A percentile compares a stretch with the other conserved stretches of the same genome.
Evolutionary conservation across 208 protist genomes (phyloP).

Genomic region (Leishmania tropica): DNA sequence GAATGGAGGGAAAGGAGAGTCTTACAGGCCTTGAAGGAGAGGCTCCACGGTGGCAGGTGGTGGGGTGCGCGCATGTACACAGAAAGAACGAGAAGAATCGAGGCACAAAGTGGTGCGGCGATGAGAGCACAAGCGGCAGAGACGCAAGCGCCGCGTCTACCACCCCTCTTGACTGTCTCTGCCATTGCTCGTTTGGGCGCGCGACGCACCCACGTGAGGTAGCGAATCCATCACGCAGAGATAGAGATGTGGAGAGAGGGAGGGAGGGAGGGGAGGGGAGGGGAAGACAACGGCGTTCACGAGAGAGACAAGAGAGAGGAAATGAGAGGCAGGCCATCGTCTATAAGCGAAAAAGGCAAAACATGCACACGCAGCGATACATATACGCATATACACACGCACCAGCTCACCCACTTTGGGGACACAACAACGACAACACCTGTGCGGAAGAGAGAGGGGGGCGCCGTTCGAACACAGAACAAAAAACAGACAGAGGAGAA

Average conservation of each 20-base stretch:
- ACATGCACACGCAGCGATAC: neutral
- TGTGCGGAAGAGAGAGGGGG: neutral
- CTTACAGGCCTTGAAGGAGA: neutral
- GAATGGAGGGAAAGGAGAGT: neutral
- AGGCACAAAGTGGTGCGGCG: neutral
- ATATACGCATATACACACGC: neutral
- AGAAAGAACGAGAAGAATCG: neutral
- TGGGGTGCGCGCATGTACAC: neutral
- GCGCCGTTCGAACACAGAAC: neutral
- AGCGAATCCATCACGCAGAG: neutral
- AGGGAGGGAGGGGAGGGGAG: neutral
- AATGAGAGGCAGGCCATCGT: conserved; percentile 7
- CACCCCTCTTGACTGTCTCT: neutral
- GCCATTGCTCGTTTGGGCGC: neutral
- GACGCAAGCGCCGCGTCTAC: neutral
- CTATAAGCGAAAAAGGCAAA: conserved; percentile 5
- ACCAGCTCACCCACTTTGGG: neutral
- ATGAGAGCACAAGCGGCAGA: neutral
- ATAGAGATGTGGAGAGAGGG: neutral
- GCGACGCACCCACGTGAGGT: neutral
- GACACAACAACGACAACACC: neutral
- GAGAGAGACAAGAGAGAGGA: neutral
- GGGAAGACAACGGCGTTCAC: neutral
- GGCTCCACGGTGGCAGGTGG: neutral
- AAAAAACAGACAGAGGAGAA: neutral